Evolutionary conservation across 2,329 filamentous ascomycete species (phyloP), one percentile per base, ranked within the genome.

Genomic region (Exophiala lecanii-corni): DNA sequence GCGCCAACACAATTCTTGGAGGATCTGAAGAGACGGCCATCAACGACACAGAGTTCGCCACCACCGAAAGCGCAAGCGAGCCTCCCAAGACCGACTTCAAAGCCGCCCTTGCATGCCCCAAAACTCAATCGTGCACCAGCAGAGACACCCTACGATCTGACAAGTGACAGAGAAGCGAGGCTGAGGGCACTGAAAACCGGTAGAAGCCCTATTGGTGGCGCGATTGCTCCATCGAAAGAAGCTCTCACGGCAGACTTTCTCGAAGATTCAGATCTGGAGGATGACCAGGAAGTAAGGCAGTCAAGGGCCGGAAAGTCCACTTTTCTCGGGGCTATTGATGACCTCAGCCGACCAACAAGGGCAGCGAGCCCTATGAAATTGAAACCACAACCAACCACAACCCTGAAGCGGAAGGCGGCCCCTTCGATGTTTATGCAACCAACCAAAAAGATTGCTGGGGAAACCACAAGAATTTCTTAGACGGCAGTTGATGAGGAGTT

Each of bases 1-100:
- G 66, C 68, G 5, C 68, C 68, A 3, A 58, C 58, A 15, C 61
- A 61, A 6, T 55, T 71, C 16, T 57, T 71, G n/a, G 66, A 71
- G 46, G 53, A 56, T 15, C 28, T 54, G 25, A 56, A 51, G 39
- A 42, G 46, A 12, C 44, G 47, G 42, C 36, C 44, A 7, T 32
- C 31, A 9, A 41, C 32, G 16, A 17, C 35, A 17, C 42, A 38
- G 6, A 17, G 15, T n/a, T 28, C 20, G 19, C 37, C 38, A 3
- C 46, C 38, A 26, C 25, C 33, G 15, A 38, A 41, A 16, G 25
- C 23, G 30, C 37, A 30, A 16, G 18, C 26, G 9, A 19, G 23
- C 10, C 18, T 20, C 23, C 21, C 17, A n/a, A 21, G 18, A 26
- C 44, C 23, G 16, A 37, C 34, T 9, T 40, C 37, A n/a, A 34